Base-by-base conservation (phyloP, 1,284 basidiomycete genomes). In the Golubevia sp. region DNA sequence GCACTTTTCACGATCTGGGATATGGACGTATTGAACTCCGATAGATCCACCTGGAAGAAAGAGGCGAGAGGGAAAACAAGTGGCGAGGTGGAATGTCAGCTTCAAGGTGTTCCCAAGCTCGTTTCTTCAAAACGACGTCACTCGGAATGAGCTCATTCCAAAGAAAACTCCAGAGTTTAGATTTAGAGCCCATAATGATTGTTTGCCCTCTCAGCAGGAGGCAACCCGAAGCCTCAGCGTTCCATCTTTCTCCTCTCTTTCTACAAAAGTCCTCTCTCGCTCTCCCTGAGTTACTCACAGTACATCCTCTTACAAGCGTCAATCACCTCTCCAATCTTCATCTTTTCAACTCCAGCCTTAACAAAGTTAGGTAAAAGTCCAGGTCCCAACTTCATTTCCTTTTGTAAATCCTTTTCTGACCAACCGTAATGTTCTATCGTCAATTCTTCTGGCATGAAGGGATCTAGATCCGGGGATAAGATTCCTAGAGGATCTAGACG, bases 21-120 rank as follows among this genome's bases (percentile, higher is more conserved):
- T 98, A 86, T 99, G 97, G 58, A 98, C 89, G 85, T 99, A 99
- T 84, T 99, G 96, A 61, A 95, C 90, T 73, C 97, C 97, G 74
- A 99, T 89, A 76, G 92, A 91, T 70, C 93, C 92, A 80, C 92
- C 94, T 96, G 71, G 1, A 57, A 20, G 23, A 27, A 15, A 21
- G n/a, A 27, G n/a, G 51, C 13, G 11, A 20, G 48, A 26, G n/a
- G 27, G 44, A 34, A 58, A 20, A 44, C 18, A 30, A 11, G 51
- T 58, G 57, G 58, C 56, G 60, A 55, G 54, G 18, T 61, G 27
- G 27, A 26, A 18, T 5, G 24, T 20, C n/a, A 27, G n/a, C n/a
- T n/a, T n/a, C n/a, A n/a, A n/a, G n/a, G n/a, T n/a, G n/a, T n/a
- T n/a, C n/a, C n/a, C n/a, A n/a, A n/a, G n/a, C n/a, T n/a, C n/a